Conservation (phyloP, 228 moss, liverwort and hornwort genomes). For the Sphagnum fallax region DNA sequence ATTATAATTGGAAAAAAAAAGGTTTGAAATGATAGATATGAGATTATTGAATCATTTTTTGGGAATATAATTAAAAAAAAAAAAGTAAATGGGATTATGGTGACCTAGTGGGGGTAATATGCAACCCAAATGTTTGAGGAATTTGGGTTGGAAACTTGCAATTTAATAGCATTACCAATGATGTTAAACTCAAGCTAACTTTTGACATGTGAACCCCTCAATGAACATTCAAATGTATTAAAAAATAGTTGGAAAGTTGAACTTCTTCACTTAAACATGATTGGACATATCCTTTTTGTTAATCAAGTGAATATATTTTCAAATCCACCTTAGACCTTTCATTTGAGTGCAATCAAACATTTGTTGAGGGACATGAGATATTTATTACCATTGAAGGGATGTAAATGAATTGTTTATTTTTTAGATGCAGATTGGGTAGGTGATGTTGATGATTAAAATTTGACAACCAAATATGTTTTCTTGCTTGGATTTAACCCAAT, state of each 20-base stretch:
- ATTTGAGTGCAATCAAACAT: neutral
- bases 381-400: neutral
- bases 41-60: neutral
- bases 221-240: neutral
- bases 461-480: neutral
- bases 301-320: neutral
- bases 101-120: neutral
- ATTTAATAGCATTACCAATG: neutral
- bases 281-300: neutral
- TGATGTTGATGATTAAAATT: neutral
- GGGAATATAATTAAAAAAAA: neutral
- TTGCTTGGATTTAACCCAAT: neutral
- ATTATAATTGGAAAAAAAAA: neutral
- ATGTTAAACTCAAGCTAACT: neutral
- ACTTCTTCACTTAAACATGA: neutral
- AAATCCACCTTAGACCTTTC: neutral
- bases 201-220: neutral
- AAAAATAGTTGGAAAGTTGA: neutral
- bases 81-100: neutral
- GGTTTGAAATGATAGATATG: neutral
- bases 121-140: neutral
- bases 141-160: neutral
- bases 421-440: neutral
- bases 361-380: neutral
- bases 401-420: neutral